Conservation (phyloP, 2,329 filamentous ascomycete genomes). For the Moelleriella libera region DNA sequence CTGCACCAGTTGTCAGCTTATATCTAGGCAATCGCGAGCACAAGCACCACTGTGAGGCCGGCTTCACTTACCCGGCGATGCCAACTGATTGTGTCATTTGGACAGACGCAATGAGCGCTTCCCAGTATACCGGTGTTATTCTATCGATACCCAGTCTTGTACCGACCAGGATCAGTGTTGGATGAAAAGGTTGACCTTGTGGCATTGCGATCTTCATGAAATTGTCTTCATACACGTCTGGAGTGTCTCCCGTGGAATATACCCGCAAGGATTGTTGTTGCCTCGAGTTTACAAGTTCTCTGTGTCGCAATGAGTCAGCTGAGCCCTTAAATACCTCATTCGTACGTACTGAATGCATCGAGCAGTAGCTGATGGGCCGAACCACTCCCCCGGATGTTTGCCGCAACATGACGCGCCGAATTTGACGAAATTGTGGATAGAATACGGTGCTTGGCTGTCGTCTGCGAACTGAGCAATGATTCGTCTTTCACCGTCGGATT, state of each 20-base stretch:
- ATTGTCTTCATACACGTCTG: slow-evolving; percentile 84
- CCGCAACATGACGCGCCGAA: slow-evolving; percentile 79
- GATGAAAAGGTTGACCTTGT: slow-evolving; percentile 52
- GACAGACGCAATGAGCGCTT: slow-evolving; percentile 72
- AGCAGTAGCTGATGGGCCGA: slow-evolving; percentile 92
- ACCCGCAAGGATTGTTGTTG: slow-evolving; percentile 56
- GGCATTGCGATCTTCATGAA: slow-evolving; percentile 67
- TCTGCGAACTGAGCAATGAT: slow-evolving; percentile 80
- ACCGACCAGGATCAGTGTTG: slow-evolving; percentile 79
- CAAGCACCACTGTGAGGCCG: too few relatives aligned
- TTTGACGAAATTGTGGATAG: slow-evolving; percentile 85
- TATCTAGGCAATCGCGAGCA: too few relatives aligned
- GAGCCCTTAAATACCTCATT: neutral
- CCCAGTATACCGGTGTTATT: slow-evolving; percentile 88
- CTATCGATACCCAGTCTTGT: slow-evolving; percentile 87
- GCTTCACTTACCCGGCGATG: slow-evolving; percentile 64
- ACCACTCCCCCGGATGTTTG: slow-evolving; percentile 96
- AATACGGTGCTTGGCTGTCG: slow-evolving; percentile 73
- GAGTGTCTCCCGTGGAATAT: slow-evolving; percentile 79
- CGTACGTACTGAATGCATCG: slow-evolving; percentile 73
- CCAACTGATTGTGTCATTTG: slow-evolving; percentile 89
- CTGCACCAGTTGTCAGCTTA: slow-evolving; percentile 26
- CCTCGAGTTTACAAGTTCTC: slow-evolving; percentile 54
- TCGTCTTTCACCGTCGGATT: slow-evolving; percentile 45
- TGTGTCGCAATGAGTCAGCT: slow-evolving; percentile 18